Conservation (phyloP, 2,329 filamentous ascomycete species). For the Saccharata proteae region DNA sequence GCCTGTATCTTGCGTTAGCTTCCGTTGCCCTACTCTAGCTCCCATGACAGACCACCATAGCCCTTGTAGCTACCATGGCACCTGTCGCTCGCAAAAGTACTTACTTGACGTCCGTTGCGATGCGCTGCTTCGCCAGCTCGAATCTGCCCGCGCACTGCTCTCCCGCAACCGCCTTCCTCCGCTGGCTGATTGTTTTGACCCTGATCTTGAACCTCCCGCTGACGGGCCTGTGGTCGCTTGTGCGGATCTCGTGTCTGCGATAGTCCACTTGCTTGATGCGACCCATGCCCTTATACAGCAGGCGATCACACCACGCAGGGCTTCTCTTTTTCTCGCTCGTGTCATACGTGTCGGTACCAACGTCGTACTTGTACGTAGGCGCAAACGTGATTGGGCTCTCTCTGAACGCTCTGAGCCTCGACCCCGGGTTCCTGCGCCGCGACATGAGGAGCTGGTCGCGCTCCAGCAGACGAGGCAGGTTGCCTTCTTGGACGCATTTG, state of each 20-base stretch:
- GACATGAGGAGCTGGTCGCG: slow-evolving; percentile 88
- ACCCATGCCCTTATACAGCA: slow-evolving; percentile 74
- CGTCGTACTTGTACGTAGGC: slow-evolving; percentile 97
- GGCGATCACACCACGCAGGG: slow-evolving; percentile 91
- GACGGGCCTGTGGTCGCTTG: slow-evolving; percentile 88
- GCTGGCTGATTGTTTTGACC: slow-evolving; percentile 67
- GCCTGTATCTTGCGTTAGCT: slow-evolving; percentile 28
- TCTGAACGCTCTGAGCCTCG: slow-evolving; percentile 79
- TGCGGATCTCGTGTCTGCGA: slow-evolving; percentile 72
- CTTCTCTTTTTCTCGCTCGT: slow-evolving; percentile 87
- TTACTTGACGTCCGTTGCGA: slow-evolving; percentile 67
- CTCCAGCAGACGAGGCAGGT: slow-evolving; percentile 76
- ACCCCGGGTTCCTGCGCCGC: slow-evolving; percentile 76
- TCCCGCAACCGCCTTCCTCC: slow-evolving; percentile 54
- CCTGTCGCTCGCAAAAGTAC: too few species aligned
- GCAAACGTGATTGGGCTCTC: slow-evolving; percentile 85
- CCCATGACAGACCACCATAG: too few species aligned
- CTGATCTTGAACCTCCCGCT: slow-evolving; percentile 72
- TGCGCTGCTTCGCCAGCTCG: slow-evolving; percentile 55
- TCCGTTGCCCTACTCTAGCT: too few species aligned
- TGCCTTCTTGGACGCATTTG: slow-evolving; percentile 66
- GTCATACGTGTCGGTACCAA: slow-evolving; percentile 88
- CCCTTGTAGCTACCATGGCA: background rate
- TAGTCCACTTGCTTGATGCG: slow-evolving; percentile 84
- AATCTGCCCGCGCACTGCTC: slow-evolving; percentile 65